Evolutionary conservation across 345 rosid genomes (phyloP).

Genomic region (Brassica carinata): DNA sequence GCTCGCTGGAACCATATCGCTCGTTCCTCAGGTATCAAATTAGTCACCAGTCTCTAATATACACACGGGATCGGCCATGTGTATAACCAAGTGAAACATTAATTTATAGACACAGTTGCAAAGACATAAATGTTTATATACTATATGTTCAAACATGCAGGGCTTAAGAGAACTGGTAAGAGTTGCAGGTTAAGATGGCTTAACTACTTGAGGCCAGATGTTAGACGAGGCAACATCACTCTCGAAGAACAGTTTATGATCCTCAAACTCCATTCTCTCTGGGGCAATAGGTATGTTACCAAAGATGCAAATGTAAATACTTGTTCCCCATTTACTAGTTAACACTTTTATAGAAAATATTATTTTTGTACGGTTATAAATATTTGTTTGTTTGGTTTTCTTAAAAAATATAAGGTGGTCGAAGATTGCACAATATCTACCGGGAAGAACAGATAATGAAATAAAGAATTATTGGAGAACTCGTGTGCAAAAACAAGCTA

Average conservation of each 20-base stretch:
- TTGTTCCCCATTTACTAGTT: neutral
- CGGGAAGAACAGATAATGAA: conserved; percentile 95
- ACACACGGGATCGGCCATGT: neutral
- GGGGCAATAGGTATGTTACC: conserved; percentile 74
- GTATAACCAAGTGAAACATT: too few relatives aligned
- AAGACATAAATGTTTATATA: neutral
- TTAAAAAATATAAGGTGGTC: conserved; percentile 63
- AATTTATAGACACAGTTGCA: neutral
- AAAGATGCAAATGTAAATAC: neutral
- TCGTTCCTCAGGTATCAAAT: conserved; percentile 54
- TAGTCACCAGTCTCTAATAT: neutral
- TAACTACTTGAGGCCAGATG: conserved; percentile 82
- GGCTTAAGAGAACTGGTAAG: conserved; percentile 84
- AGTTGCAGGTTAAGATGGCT: conserved; percentile 96
- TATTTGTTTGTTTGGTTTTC: neutral
- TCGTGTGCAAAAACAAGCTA: conserved; percentile 89
- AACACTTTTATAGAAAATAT: neutral
- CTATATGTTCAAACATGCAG: conserved; percentile 37
- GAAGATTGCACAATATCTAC: conserved; percentile 78
- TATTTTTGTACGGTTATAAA: neutral
- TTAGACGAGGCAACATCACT: conserved; percentile 80
- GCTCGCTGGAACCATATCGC: conserved; percentile 87
- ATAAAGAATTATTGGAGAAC: conserved; percentile 97
- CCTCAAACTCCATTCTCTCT: conserved; percentile 82
- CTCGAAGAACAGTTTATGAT: conserved; percentile 82